A percentile compares a stretch with the other conserved stretches of the same genome.
These are phyloP conservation scores for Volvox carteri DNA, from an alignment of 163 green algal species.

Conservation along the genomic window DNA sequence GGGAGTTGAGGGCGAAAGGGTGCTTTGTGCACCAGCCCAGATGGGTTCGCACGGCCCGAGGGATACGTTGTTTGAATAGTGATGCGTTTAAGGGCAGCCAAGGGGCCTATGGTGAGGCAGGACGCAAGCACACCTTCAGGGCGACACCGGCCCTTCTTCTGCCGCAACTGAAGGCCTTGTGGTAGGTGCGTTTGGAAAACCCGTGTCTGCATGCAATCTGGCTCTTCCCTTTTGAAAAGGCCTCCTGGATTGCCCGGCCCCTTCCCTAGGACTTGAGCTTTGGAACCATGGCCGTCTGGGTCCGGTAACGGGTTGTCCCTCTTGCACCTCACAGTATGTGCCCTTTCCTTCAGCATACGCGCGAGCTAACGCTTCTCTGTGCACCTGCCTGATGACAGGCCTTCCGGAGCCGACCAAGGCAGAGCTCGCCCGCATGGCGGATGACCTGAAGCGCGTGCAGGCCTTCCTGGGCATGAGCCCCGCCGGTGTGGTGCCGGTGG, in stretches of 20 bases:
- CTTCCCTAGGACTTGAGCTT: too few species aligned
- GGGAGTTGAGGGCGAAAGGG: neutral
- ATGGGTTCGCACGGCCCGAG: neutral
- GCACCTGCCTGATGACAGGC: too few species aligned
- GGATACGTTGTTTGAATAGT: neutral
- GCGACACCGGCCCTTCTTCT: too few species aligned
- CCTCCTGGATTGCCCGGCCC: too few species aligned
- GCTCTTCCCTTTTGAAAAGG: neutral
- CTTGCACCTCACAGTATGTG: neutral
- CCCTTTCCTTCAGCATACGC: neutral
- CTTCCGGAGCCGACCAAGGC: neutral
- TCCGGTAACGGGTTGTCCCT: neutral
- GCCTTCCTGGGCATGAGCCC: constrained; percentile 23
- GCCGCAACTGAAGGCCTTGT: too few species aligned
- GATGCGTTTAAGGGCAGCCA: neutral
- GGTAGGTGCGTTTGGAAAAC: too few species aligned
- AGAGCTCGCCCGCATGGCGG: constrained; percentile 6
- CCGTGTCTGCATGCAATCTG: too few species aligned
- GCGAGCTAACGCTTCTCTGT: too few species aligned
- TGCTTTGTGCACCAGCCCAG: neutral
- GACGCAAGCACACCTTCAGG: too few species aligned
- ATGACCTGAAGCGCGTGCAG: constrained; percentile 41
- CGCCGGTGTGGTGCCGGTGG: neutral
- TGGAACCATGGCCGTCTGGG: too few species aligned
- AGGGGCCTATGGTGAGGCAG: too few species aligned